Percentiles rank a stretch among this genome's conserved stretches.
These are phyloP conservation scores for Pisolithus tinctorius DNA, from an alignment of 768 basidiomycete species.

Conservation along the genomic window DNA sequence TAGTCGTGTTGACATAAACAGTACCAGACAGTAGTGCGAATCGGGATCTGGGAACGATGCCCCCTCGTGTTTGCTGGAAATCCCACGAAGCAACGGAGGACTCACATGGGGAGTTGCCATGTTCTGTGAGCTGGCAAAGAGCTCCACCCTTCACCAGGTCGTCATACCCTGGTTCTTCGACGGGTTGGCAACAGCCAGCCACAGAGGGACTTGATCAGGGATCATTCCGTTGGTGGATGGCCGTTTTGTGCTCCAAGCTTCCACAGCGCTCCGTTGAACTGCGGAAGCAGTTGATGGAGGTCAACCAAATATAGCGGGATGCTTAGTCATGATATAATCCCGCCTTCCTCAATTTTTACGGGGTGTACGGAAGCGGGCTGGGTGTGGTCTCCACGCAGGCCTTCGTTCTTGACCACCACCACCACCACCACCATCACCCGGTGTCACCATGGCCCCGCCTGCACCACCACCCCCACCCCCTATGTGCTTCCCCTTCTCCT, in stretches of 20 bases:
- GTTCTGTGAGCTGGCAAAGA: not conserved
- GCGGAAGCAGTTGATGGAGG: too few species aligned
- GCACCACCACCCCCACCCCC: slow-evolving; percentile 45
- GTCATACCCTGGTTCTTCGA: too few species aligned
- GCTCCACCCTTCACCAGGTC: too few species aligned
- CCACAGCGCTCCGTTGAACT: not conserved
- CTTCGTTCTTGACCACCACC: slow-evolving; percentile 13
- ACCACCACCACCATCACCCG: slow-evolving; percentile 10
- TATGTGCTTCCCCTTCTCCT: slow-evolving; percentile 52
- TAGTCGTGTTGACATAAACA: not conserved
- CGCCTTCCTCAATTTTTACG: slow-evolving; percentile 20
- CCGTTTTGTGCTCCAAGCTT: not conserved
- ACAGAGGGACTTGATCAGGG: not conserved
- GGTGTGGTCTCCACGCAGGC: not conserved
- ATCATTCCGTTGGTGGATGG: not conserved
- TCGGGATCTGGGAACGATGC: not conserved
- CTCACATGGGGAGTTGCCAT: not conserved
- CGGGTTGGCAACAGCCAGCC: not conserved
- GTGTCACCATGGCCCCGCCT: slow-evolving; percentile 40
- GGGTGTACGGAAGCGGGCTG: not conserved
- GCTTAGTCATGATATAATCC: too few species aligned
- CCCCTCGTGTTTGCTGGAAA: not conserved
- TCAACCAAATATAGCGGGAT: too few species aligned
- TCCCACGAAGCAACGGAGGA: not conserved
- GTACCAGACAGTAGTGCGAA: not conserved